These are phyloP conservation scores for Fomitopsis betulina DNA, from an alignment of 1,284 basidiomycete species.

Conservation along the genomic window DNA sequence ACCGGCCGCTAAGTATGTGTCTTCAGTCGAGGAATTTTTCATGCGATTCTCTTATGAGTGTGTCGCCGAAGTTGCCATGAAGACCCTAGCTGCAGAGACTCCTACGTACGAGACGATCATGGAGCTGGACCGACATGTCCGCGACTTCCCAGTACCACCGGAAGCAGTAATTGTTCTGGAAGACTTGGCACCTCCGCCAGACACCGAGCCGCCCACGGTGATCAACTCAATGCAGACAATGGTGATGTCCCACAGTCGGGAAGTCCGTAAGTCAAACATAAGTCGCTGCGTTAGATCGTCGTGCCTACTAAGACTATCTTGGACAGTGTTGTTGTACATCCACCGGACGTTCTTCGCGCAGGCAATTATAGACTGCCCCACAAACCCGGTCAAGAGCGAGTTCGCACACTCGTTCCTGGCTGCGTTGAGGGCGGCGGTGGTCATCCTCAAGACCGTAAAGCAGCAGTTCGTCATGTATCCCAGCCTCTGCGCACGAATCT, in stretches of 20 bases:
- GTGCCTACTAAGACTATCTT: too few species aligned
- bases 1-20: slow-evolving; percentile 16
- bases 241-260: slow-evolving; percentile 39
- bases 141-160: slow-evolving; percentile 56
- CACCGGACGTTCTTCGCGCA: slow-evolving; percentile 38
- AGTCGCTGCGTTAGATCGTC: background rate
- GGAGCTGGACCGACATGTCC: slow-evolving; percentile 67
- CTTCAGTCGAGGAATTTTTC: slow-evolving; percentile 52
- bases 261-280: slow-evolving; percentile 28
- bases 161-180: slow-evolving; percentile 32
- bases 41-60: slow-evolving; percentile 63
- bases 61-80: slow-evolving; percentile 57
- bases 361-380: slow-evolving; percentile 34
- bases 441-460: slow-evolving; percentile 29
- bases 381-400: slow-evolving; percentile 33
- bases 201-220: slow-evolving; percentile 22
- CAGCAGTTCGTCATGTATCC: slow-evolving; percentile 25
- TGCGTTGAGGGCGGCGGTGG: slow-evolving; percentile 31
- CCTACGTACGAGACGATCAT: slow-evolving; percentile 65
- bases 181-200: slow-evolving; percentile 22
- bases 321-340: slow-evolving; percentile 34
- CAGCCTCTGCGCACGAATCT: slow-evolving; percentile 29
- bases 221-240: slow-evolving; percentile 33
- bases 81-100: slow-evolving; percentile 58
- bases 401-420: slow-evolving; percentile 37